Percentiles rank a stretch among this genome's conserved stretches.
phyloP scores from a whole-genome alignment of 257 asterid genomes.

The Solanum pimpinellifolium region DNA sequence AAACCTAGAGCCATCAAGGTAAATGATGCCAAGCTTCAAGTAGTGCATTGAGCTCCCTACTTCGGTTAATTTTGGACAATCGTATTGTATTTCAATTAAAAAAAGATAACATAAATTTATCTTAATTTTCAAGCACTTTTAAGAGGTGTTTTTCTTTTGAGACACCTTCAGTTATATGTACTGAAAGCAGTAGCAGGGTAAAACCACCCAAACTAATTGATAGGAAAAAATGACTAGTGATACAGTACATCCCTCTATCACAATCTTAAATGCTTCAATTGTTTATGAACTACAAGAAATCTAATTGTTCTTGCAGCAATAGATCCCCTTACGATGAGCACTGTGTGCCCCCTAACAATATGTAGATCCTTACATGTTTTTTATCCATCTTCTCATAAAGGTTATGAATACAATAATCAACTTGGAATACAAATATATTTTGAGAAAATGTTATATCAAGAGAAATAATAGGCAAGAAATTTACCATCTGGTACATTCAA shows the following conservation, averaged over 20 bases:
- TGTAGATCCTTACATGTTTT: not conserved
- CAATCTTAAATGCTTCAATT: not conserved
- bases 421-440: not conserved
- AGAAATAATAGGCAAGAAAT: not conserved
- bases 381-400: not conserved
- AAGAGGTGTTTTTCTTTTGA: not conserved
- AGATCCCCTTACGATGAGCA: not conserved
- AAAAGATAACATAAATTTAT: not conserved
- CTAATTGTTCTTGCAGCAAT: not conserved
- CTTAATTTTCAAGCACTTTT: not conserved
- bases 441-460: not conserved
- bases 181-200: not conserved
- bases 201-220: not conserved
- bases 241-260: not conserved
- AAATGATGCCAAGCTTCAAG: not conserved
- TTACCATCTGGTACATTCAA: conserved; percentile 70
- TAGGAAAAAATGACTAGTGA: not conserved
- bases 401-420: not conserved
- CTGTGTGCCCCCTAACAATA: not conserved
- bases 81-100: not conserved
- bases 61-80: not conserved
- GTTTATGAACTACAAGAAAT: not conserved
- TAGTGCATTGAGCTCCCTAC: not conserved
- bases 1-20: not conserved
- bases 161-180: not conserved